Conservation (phyloP, 306 rosid species). For the Glycine soja region DNA sequence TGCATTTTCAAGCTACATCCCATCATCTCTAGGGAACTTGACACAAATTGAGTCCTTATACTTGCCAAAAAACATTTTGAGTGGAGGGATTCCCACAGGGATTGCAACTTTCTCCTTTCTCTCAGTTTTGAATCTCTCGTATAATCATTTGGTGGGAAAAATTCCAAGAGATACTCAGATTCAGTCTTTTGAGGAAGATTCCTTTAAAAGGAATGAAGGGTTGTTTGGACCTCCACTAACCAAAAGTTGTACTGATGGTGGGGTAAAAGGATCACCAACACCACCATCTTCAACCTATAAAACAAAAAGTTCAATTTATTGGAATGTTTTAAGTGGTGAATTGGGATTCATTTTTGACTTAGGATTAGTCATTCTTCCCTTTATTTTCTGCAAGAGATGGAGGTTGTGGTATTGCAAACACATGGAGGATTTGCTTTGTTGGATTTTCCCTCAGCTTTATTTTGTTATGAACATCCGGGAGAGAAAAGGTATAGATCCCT, state of each 20-base stretch:
- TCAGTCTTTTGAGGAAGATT: background rate
- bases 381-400: conserved; percentile 22
- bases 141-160: conserved; percentile 41
- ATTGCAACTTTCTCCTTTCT: conserved; percentile 44
- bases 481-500: background rate
- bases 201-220: background rate
- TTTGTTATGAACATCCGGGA: background rate
- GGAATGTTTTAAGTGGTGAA: conserved; percentile 18
- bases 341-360: conserved; percentile 41
- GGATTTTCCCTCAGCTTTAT: conserved; percentile 11
- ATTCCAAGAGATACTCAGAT: background rate
- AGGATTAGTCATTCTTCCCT: background rate
- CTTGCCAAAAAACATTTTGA: conserved; percentile 45
- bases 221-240: conserved; percentile 20
- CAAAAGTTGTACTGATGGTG: background rate
- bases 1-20: conserved; percentile 44
- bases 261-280: background rate
- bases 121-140: conserved; percentile 44
- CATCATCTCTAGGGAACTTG: conserved; percentile 49
- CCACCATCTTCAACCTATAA: background rate
- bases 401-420: background rate
- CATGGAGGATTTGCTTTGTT: background rate
- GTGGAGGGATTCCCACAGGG: conserved; percentile 40
- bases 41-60: conserved; percentile 47
- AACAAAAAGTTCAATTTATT: background rate